Conservation (phyloP, 257 asterid genomes). For the Capsicum rhomboideum region DNA sequence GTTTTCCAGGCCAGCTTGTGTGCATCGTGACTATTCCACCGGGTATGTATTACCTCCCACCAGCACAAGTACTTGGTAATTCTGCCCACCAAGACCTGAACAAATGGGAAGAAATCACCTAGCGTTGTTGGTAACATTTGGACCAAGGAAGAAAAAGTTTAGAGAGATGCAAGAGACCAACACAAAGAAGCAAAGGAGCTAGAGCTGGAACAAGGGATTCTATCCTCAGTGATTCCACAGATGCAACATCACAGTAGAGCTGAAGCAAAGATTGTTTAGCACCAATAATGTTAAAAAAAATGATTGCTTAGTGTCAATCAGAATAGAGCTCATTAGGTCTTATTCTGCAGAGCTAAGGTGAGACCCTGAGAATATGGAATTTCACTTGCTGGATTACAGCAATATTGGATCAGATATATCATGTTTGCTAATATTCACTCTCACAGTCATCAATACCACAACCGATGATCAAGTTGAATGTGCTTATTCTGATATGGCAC, state of each 20-base stretch:
- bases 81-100: not conserved
- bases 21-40: no score
- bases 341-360: not conserved
- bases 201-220: no score
- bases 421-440: not conserved
- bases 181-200: no score
- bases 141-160: not conserved
- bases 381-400: not conserved
- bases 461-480: not conserved
- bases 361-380: not conserved
- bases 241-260: not conserved
- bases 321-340: not conserved
- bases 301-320: not conserved
- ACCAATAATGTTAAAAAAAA: no score
- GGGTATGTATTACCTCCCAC: not conserved
- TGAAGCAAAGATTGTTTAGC: not conserved
- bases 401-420: not conserved
- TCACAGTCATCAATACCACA: not conserved
- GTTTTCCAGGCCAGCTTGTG: no score
- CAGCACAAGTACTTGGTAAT: not conserved
- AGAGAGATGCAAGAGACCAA: not conserved
- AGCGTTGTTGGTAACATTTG: not conserved
- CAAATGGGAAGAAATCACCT: not conserved
- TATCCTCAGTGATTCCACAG: no score
- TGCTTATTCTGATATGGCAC: not conserved